Percentiles rank a stretch among this genome's conserved stretches.
Conservation (phyloP, 2,329 filamentous ascomycete species). For the Microdochium trichocladiopsis region DNA sequence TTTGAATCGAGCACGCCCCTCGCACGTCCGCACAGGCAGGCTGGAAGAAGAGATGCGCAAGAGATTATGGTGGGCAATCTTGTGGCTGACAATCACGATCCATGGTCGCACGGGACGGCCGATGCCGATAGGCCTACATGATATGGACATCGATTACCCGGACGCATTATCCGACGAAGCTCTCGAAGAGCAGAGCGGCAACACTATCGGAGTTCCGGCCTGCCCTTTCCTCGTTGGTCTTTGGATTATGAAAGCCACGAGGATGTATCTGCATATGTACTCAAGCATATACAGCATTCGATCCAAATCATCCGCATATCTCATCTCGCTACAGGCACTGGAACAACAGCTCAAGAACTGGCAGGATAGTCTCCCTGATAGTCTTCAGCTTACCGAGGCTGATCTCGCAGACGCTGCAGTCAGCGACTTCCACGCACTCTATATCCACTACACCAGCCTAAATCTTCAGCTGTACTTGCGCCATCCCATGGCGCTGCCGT, state of each 20-base stretch:
- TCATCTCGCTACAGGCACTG: constrained; percentile 54
- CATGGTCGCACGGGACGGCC: constrained; percentile 71
- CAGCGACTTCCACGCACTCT: constrained; percentile 42
- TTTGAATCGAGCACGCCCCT: constrained; percentile 63
- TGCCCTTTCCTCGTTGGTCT: constrained; percentile 65
- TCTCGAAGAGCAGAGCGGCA: constrained; percentile 57
- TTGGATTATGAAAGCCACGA: constrained; percentile 56
- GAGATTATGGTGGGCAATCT: constrained; percentile 68
- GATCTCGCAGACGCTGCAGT: constrained; percentile 30
- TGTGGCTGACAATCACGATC: constrained; percentile 60
- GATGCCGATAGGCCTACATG: constrained; percentile 65
- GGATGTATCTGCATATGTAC: constrained; percentile 67
- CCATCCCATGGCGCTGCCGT: constrained; percentile 54
- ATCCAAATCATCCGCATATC: constrained; percentile 55
- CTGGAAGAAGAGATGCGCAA: constrained; percentile 71
- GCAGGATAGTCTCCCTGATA: constrained; percentile 55
- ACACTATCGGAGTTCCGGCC: constrained; percentile 43
- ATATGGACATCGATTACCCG: constrained; percentile 75
- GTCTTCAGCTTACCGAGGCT: constrained; percentile 42
- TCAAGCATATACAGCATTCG: constrained; percentile 68
- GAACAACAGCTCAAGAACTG: constrained; percentile 59
- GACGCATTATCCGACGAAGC: constrained; percentile 64
- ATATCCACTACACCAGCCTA: constrained; percentile 43
- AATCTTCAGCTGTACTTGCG: constrained; percentile 54
- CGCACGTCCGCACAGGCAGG: constrained; percentile 35